phyloP scores from a whole-genome alignment of 345 rosid genomes.

The Eucalyptus curtisii region DNA sequence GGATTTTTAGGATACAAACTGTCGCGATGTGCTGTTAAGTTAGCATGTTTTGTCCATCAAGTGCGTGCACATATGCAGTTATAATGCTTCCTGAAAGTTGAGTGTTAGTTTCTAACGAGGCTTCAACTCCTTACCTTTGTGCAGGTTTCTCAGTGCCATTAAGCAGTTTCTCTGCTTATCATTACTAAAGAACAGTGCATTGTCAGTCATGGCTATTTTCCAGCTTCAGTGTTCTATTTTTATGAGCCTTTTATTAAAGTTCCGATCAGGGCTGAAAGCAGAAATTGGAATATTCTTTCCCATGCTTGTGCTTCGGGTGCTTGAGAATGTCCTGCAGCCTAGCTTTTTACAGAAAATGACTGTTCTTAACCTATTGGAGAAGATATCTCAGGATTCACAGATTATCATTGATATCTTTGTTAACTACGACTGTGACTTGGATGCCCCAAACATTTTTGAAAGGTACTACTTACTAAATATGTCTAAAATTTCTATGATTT shows the following conservation, averaged over 20 bases:
- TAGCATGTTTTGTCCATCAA: not conserved
- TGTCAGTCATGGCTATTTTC: slow-evolving; percentile 90
- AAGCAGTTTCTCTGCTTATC: slow-evolving; percentile 92
- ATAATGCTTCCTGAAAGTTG: not conserved
- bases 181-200: slow-evolving; percentile 84
- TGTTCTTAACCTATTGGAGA: slow-evolving; percentile 75
- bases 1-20: not conserved
- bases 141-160: slow-evolving; percentile 81
- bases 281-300: slow-evolving; percentile 96
- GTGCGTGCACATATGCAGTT: not conserved
- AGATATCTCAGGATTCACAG: slow-evolving; percentile 68
- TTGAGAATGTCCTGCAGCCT: slow-evolving; percentile 96
- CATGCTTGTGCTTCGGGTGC: slow-evolving; percentile 89
- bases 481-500: not conserved
- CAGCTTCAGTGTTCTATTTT: slow-evolving; percentile 94
- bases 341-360: slow-evolving; percentile 97
- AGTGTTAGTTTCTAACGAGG: not conserved
- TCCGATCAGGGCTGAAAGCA: slow-evolving; percentile 72
- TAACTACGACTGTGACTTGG: slow-evolving; percentile 94
- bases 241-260: slow-evolving; percentile 61
- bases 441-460: slow-evolving; percentile 89
- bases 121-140: not conserved
- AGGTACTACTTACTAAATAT: slow-evolving; percentile 35
- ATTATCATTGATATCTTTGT: slow-evolving; percentile 82
- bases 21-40: not conserved